Evolutionary conservation across 257 asterid genomes (phyloP).

Genomic region (Primulina eburnea): DNA sequence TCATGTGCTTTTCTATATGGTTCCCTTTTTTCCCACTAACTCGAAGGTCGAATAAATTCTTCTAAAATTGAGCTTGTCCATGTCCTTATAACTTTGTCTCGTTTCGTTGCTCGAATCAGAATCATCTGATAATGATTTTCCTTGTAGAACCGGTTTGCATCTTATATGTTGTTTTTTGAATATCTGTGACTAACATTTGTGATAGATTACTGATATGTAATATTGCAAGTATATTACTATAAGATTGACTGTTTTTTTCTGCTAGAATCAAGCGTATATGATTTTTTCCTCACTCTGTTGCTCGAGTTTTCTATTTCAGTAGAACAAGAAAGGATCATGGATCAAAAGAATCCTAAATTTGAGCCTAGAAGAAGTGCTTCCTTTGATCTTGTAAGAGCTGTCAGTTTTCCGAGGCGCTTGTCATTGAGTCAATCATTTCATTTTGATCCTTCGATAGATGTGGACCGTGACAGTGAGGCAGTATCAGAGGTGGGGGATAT

Average conservation of each 20-base stretch:
- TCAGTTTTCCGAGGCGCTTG: constrained; percentile 46
- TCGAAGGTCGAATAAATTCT: not conserved
- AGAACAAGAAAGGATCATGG: constrained; percentile 34
- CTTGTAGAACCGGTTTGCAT: not conserved
- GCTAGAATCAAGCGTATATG: not conserved
- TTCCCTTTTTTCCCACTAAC: not conserved
- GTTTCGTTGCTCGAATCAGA: not conserved
- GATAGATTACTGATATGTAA: not conserved
- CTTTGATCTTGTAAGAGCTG: constrained; percentile 39
- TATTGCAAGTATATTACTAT: not conserved
- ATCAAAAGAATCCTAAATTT: constrained; percentile 33
- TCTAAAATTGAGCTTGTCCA: not conserved
- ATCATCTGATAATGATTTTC: not conserved
- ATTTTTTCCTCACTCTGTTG: not conserved
- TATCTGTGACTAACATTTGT: not conserved
- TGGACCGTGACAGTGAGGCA: constrained; percentile 42
- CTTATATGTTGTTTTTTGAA: not conserved
- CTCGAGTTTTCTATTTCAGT: not conserved
- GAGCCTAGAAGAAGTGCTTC: constrained; percentile 44
- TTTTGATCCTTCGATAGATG: constrained; percentile 34
- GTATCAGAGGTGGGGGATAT: constrained; percentile 94
- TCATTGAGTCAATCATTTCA: constrained; percentile 37
- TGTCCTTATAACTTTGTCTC: not conserved
- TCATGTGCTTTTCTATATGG: not conserved
- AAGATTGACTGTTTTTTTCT: not conserved